phyloP scores from a whole-genome alignment of 495 filamentous ascomycete genomes.

The Hypoxylon subgilvum region DNA sequence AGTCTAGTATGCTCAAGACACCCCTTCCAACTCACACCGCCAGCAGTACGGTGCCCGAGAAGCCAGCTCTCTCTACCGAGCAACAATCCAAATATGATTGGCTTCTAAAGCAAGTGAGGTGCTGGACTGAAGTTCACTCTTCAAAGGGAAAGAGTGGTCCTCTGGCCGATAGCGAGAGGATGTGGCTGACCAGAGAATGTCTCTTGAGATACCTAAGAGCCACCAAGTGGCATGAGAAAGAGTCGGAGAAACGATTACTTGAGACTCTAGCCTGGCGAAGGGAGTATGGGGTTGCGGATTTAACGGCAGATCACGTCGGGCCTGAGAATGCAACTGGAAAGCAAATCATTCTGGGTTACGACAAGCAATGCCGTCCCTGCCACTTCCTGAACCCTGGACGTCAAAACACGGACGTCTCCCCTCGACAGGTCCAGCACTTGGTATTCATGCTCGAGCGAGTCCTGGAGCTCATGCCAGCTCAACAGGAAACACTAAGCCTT shows the following conservation, averaged over 20 bases:
- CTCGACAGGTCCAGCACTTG: constrained; percentile 91
- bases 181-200: constrained; percentile 92
- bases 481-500: constrained; percentile 82
- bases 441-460: constrained; percentile 93
- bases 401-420: constrained; percentile 89
- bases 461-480: constrained; percentile 83
- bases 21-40: constrained; percentile 71
- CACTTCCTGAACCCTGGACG: constrained; percentile 85
- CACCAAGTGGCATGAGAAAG: constrained; percentile 81
- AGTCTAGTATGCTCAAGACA: constrained; percentile 60
- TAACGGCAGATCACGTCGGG: constrained; percentile 82
- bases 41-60: constrained; percentile 58
- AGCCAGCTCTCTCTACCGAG: constrained; percentile 68
- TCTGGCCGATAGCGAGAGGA: constrained; percentile 77
- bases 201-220: constrained; percentile 91
- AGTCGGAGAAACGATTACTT: constrained; percentile 78
- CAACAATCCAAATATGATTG: constrained; percentile 82
- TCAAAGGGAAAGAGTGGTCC: constrained; percentile 66
- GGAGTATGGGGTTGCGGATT: constrained; percentile 77
- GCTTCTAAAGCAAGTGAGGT: constrained; percentile 68
- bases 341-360: constrained; percentile 85
- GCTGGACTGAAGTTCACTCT: constrained; percentile 74
- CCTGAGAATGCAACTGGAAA: constrained; percentile 96
- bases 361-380: constrained; percentile 81
- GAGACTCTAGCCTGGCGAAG: constrained; percentile 85